Evolutionary conservation across 2,329 filamentous ascomycete genomes (phyloP), one percentile per base, ranked within the genome.

Genomic region (Claviceps pazoutovae): DNA sequence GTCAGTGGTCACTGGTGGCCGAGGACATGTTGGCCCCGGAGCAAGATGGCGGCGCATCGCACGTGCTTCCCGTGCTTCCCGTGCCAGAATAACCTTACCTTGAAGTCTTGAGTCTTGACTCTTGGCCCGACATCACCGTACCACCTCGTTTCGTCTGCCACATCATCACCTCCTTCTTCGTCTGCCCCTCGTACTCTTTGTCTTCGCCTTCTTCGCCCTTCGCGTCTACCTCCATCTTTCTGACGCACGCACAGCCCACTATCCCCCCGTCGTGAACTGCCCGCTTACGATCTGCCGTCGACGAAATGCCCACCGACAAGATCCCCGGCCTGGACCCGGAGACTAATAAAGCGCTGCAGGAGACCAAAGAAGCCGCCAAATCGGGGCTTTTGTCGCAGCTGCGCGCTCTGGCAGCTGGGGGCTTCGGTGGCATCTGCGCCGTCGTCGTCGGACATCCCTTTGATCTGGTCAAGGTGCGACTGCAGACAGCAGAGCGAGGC

Each of bases 391-490:
- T 70, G 14, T 65, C 76, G 19, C 78, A 81, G 66, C 68, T 95
- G 56, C 84, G 91, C 54, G 93, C 91, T 43, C 79, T 98, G 49
- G 83, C 78, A 8, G 91, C 91, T 7, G 93, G 93, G 61, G 93
- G 89, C 56, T 94, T 95, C 54, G 93, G 93, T 60, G 93, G 93
- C 61, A 70, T 98, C 47, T 97, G 88, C 72, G 91, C 93, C 53
- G 93, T 98, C 51, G 67, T 98, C 43, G 90, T 97, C 54, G 86
- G 93, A 53, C 93, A 98, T 69, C 93, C 93, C 9, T 98, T 98
- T 66, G 93, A 98, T 67, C 76, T 98, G 60, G 91, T 97, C 68
- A 98, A 98, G 73, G 93, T 98, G 58, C 86, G 93, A 54, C 74
- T 98, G 67, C 93, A 98, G 74, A 98, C 93, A 2, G 89, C 93